Percentiles rank a stretch among this genome's conserved stretches.
These are phyloP conservation scores for Oryza coarctata DNA, from an alignment of 176 grass and related monocot species.

Conservation along the genomic window DNA sequence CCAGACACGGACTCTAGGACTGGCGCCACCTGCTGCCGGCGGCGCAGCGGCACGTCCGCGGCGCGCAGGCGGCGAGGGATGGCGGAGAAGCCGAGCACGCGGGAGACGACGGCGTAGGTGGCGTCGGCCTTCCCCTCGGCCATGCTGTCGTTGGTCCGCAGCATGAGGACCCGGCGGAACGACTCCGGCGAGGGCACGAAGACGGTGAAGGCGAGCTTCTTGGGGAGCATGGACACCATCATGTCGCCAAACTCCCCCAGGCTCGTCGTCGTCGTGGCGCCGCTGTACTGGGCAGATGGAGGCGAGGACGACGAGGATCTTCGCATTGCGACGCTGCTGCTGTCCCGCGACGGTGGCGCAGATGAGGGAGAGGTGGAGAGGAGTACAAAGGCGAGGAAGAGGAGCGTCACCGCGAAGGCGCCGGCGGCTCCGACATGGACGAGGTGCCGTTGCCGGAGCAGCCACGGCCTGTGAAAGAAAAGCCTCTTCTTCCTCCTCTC, in stretches of 20 bases:
- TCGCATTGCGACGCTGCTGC: not conserved
- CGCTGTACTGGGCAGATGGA: not conserved
- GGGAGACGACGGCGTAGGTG: conserved; percentile 62
- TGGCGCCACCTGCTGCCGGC: not conserved
- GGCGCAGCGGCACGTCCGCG: conserved; percentile 33
- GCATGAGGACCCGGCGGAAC: conserved; percentile 43
- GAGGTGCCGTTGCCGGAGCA: not conserved
- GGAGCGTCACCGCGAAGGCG: not conserved
- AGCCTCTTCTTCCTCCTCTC: not conserved
- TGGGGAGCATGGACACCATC: conserved; percentile 84
- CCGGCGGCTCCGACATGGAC: not conserved
- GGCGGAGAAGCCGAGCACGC: conserved; percentile 76
- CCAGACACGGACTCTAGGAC: conserved; percentile 71
- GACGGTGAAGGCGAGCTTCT: conserved; percentile 68
- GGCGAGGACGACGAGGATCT: not conserved
- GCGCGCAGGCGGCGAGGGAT: conserved; percentile 51
- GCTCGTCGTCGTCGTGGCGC: not conserved
- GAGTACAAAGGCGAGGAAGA: conserved; percentile 25
- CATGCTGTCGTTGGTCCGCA: conserved; percentile 28
- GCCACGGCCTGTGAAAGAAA: not conserved
- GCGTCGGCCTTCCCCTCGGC: conserved; percentile 21
- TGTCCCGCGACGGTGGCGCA: not conserved
- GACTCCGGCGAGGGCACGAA: conserved; percentile 61
- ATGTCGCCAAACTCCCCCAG: conserved; percentile 66
- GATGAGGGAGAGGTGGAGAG: not conserved